A percentile compares a stretch with the other conserved stretches of the same genome.
Evolutionary conservation across 129 eudicot genomes (phyloP).

Genomic region (Calendula officinalis): DNA sequence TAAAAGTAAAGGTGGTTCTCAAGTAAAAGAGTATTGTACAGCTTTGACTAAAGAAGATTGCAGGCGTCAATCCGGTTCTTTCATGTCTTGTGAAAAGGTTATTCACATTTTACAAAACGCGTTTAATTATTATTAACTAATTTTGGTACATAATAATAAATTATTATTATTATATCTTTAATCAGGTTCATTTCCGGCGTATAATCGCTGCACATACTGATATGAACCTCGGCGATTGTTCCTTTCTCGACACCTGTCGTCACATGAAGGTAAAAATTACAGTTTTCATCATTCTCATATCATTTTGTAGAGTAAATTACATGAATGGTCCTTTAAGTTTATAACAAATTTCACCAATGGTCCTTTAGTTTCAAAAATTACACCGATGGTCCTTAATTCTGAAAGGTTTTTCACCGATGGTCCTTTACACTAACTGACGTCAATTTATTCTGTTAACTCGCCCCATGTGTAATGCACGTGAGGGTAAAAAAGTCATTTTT

Average conservation of each 20-base stretch:
- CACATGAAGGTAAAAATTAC: conserved; percentile 84
- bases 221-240: conserved; percentile 94
- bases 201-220: conserved; percentile 96
- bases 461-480: no score
- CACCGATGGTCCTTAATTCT: no score
- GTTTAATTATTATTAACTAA: no score
- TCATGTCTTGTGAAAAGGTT: conserved; percentile 92
- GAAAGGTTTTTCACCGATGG: no score
- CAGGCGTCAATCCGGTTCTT: conserved; percentile 86
- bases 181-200: conserved; percentile 98
- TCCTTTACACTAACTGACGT: no score
- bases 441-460: no score
- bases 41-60: conserved; percentile 97
- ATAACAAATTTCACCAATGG: no score
- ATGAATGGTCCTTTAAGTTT: no score
- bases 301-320: no score
- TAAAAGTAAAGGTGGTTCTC: conserved; percentile 95
- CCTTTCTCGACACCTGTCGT: conserved; percentile 96
- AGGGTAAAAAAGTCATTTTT: no score
- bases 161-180: conserved; percentile 11
- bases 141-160: background rate
- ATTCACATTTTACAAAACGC: no score
- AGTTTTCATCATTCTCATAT: conserved; percentile 11
- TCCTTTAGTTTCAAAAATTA: no score
- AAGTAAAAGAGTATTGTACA: conserved; percentile 86